phyloP scores from a whole-genome alignment of 108 stramenopile species.

The Licmophora abbreviata region DNA sequence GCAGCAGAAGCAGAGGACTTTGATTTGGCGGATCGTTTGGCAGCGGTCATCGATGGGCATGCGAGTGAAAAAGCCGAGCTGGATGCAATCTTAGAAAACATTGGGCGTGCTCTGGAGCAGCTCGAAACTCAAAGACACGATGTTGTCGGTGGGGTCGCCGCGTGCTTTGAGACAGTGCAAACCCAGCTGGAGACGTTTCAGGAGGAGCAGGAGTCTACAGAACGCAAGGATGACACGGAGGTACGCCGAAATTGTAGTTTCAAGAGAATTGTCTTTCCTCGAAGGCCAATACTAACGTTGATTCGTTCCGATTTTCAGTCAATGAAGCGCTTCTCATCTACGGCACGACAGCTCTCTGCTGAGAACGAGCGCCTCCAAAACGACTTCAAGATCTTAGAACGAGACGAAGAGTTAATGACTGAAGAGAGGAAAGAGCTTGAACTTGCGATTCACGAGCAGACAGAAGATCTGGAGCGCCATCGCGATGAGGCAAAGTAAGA shows the following conservation, averaged over 20 bases:
- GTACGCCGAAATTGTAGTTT: no score
- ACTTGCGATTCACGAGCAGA: constrained; percentile 61
- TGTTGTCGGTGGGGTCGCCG: constrained; percentile 39
- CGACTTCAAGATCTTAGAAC: constrained; percentile 73
- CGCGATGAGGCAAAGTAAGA: constrained; percentile 43
- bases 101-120: constrained; percentile 35
- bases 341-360: constrained; percentile 55
- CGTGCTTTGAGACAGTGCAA: constrained; percentile 46
- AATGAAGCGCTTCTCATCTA: constrained; percentile 47
- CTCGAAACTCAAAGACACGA: constrained; percentile 37
- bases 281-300: no score
- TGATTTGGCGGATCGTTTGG: constrained; percentile 74
- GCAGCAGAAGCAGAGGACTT: constrained; percentile 84
- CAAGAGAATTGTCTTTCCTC: no score
- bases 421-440: constrained; percentile 76
- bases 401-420: constrained; percentile 61
- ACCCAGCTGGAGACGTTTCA: constrained; percentile 41
- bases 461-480: constrained; percentile 54
- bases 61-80: constrained; percentile 48
- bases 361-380: constrained; percentile 66
- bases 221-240: constrained; percentile 17
- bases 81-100: constrained; percentile 28
- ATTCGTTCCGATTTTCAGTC: no score
- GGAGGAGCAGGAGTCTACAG: constrained; percentile 25
- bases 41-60: constrained; percentile 47